These are phyloP conservation scores for Astrephomene gubernaculifera DNA, from an alignment of 139 green algal species.

Conservation along the genomic window DNA sequence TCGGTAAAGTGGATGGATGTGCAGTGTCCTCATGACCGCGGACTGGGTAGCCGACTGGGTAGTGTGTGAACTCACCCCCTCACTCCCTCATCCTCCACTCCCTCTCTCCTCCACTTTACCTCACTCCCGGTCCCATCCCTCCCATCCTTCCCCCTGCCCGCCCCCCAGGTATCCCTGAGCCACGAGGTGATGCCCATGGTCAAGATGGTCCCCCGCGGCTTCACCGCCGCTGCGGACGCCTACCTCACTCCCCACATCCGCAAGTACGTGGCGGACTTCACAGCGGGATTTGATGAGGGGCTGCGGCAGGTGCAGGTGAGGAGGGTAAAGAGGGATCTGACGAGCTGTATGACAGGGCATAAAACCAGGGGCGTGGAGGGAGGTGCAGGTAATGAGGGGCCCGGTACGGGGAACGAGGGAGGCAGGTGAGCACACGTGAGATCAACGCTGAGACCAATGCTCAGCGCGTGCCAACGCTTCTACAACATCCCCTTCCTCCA, in stretches of 20 bases:
- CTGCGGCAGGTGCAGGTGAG: slow-evolving; percentile 74
- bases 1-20: background rate
- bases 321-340: no score
- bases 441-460: no score
- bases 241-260: slow-evolving; percentile 96
- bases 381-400: background rate
- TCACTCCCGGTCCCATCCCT: background rate
- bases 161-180: slow-evolving; percentile 42
- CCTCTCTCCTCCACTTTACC: no score
- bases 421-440: no score
- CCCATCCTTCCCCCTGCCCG: background rate
- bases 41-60: no score
- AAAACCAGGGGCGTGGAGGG: no score
- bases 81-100: no score
- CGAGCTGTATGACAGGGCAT: no score
- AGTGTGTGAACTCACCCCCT: no score
- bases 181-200: slow-evolving; percentile 95
- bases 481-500: no score
- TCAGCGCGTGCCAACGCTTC: no score
- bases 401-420: background rate
- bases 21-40: no score
- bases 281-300: slow-evolving; percentile 86
- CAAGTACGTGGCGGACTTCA: slow-evolving; percentile 76
- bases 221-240: slow-evolving; percentile 95
- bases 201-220: slow-evolving; percentile 96